These are phyloP conservation scores for Blastocladiella emersonii DNA, from an alignment of 371 early-diverging fungal genomes.

Conservation along the genomic window DNA sequence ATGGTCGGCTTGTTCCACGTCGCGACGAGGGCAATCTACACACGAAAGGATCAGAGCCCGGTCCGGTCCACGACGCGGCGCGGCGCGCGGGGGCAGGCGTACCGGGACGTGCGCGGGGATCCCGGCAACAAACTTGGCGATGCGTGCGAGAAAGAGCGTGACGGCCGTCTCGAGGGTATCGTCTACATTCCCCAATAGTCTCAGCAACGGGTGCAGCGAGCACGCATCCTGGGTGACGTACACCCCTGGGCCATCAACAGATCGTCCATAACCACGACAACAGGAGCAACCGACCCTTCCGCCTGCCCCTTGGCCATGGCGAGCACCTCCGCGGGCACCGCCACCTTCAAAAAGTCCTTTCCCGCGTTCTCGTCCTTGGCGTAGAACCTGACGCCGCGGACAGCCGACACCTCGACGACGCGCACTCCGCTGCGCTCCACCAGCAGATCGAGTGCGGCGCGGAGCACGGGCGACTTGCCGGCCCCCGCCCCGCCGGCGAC, in stretches of 20 bases:
- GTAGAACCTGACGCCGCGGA: neutral
- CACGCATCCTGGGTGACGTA: too few relatives aligned
- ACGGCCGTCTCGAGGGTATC: neutral
- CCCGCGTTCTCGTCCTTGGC: neutral
- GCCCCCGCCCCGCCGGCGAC: neutral
- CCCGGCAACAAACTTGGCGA: neutral
- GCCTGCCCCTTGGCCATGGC: too few relatives aligned
- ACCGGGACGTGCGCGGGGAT: neutral
- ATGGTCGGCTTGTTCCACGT: neutral
- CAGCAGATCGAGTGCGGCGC: neutral
- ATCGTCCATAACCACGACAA: neutral
- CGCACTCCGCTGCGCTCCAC: neutral
- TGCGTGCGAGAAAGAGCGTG: neutral
- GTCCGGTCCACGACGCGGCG: too few relatives aligned
- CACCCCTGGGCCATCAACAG: too few relatives aligned
- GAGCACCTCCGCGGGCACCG: neutral
- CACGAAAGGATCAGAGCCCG: too few relatives aligned
- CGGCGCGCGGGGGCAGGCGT: too few relatives aligned
- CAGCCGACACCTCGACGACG: neutral
- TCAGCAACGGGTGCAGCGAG: too few relatives aligned
- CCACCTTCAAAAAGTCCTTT: neutral
- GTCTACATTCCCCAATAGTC: neutral
- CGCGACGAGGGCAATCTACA: neutral
- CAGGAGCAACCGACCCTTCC: neutral
- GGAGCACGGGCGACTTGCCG: neutral